These are phyloP conservation scores for Nakazawaea anatomiae DNA, from an alignment of 805 yeast species.

Conservation along the genomic window DNA sequence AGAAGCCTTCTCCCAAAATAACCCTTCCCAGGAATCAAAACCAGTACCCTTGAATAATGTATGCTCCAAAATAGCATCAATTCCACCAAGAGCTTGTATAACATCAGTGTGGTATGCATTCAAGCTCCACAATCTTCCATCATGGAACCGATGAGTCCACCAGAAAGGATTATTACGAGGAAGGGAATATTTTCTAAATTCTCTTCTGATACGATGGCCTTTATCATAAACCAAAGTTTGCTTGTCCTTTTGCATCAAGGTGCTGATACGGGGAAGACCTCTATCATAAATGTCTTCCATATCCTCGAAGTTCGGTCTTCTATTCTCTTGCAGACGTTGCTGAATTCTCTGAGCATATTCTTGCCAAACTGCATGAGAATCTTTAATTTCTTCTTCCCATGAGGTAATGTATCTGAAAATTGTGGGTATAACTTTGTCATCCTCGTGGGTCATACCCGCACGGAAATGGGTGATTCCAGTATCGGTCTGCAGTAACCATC, in stretches of 20 bases:
- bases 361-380: slow-evolving; percentile 96
- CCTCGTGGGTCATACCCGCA: slow-evolving; percentile 84
- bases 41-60: slow-evolving; percentile 96
- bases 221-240: slow-evolving; percentile 93
- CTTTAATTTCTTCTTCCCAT: slow-evolving; percentile 95
- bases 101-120: slow-evolving; percentile 93
- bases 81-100: slow-evolving; percentile 95
- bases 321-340: slow-evolving; percentile 79
- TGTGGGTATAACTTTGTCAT: slow-evolving; percentile 82
- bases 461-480: slow-evolving; percentile 93
- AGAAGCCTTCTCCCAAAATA: slow-evolving; percentile 97
- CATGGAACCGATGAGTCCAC: slow-evolving; percentile 95
- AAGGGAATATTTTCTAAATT: slow-evolving; percentile 67
- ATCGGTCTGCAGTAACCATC: slow-evolving; percentile 91
- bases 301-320: slow-evolving; percentile 87
- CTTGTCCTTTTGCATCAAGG: slow-evolving; percentile 90
- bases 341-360: slow-evolving; percentile 88
- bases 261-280: slow-evolving; percentile 94
- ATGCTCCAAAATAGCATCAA: slow-evolving; percentile 92
- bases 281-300: slow-evolving; percentile 94
- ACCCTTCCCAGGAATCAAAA: slow-evolving; percentile 96
- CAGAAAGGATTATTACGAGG: slow-evolving; percentile 83
- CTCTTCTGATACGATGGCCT: slow-evolving; percentile 82
- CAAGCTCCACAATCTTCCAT: slow-evolving; percentile 92
- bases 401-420: slow-evolving; percentile 87